phyloP scores from a whole-genome alignment of 2,329 filamentous ascomycete species.

The Alternaria tenuissima region DNA sequence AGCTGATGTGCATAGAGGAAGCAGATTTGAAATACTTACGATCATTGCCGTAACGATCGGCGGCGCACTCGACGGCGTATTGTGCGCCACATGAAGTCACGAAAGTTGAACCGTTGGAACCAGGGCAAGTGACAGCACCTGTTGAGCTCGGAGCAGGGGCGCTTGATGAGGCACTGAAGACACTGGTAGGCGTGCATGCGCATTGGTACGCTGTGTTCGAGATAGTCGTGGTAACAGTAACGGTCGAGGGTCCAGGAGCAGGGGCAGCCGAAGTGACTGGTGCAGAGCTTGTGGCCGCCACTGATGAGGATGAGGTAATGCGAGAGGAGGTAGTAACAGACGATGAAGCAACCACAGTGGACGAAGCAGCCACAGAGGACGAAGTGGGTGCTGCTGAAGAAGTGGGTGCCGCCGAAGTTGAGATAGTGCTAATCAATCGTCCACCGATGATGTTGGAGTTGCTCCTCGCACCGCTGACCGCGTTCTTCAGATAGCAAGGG shows the following conservation, averaged over 20 bases:
- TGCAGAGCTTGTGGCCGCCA: not conserved
- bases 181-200: slow-evolving; percentile 17
- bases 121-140: slow-evolving; percentile 22
- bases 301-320: not conserved
- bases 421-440: slow-evolving; percentile 10
- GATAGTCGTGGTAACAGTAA: slow-evolving; percentile 22
- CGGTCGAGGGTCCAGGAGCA: slow-evolving; percentile 9
- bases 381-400: not conserved
- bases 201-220: slow-evolving; percentile 17
- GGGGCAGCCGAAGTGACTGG: not conserved
- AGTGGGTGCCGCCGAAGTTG: not conserved
- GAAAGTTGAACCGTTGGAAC: slow-evolving; percentile 19
- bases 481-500: slow-evolving; percentile 30
- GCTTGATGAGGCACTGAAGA: not conserved
- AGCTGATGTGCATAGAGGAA: not conserved
- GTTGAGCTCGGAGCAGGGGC: not conserved
- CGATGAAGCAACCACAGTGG: no score
- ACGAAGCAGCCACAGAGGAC: no score
- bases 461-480: slow-evolving; percentile 2
- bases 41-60: slow-evolving; percentile 35
- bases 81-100: slow-evolving; percentile 26
- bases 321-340: not conserved
- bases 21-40: slow-evolving; percentile 13
- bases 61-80: slow-evolving; percentile 34
- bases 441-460: slow-evolving; percentile 28